Base-by-base conservation (phyloP, 371 early-diverging fungal genomes). In the Lichtheimia hyalospora region DNA sequence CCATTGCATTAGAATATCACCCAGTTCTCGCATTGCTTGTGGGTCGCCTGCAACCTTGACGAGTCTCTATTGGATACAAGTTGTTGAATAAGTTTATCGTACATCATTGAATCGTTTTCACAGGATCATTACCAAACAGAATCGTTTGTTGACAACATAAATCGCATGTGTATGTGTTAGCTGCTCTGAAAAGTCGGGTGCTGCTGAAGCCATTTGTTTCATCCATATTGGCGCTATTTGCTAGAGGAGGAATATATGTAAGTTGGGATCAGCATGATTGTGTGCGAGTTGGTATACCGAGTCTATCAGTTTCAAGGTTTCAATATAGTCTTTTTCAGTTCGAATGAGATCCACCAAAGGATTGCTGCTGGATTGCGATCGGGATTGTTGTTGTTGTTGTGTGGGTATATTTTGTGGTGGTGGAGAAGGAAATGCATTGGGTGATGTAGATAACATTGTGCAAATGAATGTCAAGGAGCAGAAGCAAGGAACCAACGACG, bases 161-260 rank as follows among this genome's bases (percentile, higher is more conserved):
- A 83, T 70, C 27, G 68, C 75, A 40, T 74, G 77, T 41, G 70
- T 59, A 57, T 66, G 48, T 25, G 66, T 64, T 23, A 83, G 63
- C 25, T 81, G 65, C 25, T 75, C 75, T 49, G 74, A 70, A 34
- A 83, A 75, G 52, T 83, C 81, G 18, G 74, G 67, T 12, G 75
- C 74, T n/a, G 72, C 67, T 59, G 70, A 69, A 25, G 66, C 71
- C 59, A 34, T 34, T 34, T 34, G 34, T 34, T 34, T 34, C 34
- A 68, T 74, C 81, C 81, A 83, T 34, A 76, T 55, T 20, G 84
- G 74, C 13, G 78, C 75, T 46, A 83, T 66, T 73, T 74, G 76
- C 81, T 83, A 57, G 14, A 44, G 3, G 27, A n/a, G n/a, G n/a
- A n/a, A n/a, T 2, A 57, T 48, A 2, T 43, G 16, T 44, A 54